A percentile compares a stretch with the other conserved stretches of the same genome.
phyloP scores from a whole-genome alignment of 108 stramenopile genomes.

The Seminavis robusta region DNA sequence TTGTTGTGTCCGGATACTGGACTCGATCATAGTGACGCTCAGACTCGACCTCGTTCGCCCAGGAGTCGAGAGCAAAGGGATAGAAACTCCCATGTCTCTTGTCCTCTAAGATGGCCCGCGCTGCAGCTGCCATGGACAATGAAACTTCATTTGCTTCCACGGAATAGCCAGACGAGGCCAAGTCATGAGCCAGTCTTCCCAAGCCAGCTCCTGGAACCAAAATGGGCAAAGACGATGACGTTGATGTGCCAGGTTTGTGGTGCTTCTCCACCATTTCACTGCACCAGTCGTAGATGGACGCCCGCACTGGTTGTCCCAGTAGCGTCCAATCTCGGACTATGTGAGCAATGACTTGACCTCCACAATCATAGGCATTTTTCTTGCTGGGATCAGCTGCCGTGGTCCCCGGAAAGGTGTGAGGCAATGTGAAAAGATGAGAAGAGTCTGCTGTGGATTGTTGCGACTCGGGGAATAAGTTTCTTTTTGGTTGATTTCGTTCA shows the following conservation, averaged over 20 bases:
- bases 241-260: conserved; percentile 1
- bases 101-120: conserved; percentile 40
- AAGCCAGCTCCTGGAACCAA: conserved; percentile 79
- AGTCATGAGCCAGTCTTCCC: conserved; percentile 76
- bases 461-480: not conserved
- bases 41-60: conserved; percentile 75
- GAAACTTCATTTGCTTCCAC: conserved; percentile 83
- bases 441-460: not conserved
- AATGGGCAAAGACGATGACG: conserved; percentile 11
- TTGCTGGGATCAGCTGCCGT: not conserved
- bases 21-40: conserved; percentile 49
- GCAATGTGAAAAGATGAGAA: not conserved
- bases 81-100: conserved; percentile 21
- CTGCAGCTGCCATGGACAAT: conserved; percentile 69
- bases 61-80: conserved; percentile 61
- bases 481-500: not conserved
- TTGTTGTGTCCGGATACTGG: conserved; percentile 27
- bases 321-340: conserved; percentile 73
- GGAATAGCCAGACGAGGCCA: conserved; percentile 25
- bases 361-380: conserved; percentile 48
- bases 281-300: conserved; percentile 65
- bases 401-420: not conserved
- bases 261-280: conserved; percentile 29
- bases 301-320: conserved; percentile 38
- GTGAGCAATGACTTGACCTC: conserved; percentile 65